phyloP scores from a whole-genome alignment of 176 grass and related monocot species.

The Elaeis guineensis region DNA sequence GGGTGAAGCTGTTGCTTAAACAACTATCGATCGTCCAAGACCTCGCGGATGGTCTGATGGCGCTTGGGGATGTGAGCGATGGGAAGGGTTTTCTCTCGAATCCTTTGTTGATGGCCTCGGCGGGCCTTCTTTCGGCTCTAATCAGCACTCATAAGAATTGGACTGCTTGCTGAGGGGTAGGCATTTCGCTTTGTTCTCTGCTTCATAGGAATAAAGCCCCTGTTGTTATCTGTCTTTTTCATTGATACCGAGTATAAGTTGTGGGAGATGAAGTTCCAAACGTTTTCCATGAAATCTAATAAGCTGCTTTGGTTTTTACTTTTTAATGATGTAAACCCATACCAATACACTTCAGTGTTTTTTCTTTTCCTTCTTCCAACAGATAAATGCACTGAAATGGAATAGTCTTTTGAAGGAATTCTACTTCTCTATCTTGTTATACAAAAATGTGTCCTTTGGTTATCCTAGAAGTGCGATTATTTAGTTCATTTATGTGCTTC shows the following conservation, averaged over 20 bases:
- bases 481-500: no score
- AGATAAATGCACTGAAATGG: no score
- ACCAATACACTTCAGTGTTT: no score
- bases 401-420: no score
- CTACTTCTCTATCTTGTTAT: no score
- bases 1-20: constrained; percentile 17
- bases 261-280: background rate
- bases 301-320: no score
- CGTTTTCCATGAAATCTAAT: no score
- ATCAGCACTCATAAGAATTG: constrained; percentile 31
- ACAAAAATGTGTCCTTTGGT: no score
- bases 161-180: constrained; percentile 15
- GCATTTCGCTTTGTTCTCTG: background rate
- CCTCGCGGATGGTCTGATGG: constrained; percentile 23
- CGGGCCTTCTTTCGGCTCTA: constrained; percentile 24
- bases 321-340: no score
- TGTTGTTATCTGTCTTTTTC: background rate
- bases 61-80: constrained; percentile 19
- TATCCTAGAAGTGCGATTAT: no score
- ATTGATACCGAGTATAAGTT: background rate
- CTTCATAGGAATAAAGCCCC: constrained; percentile 6
- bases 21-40: constrained; percentile 20
- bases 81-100: constrained; percentile 15
- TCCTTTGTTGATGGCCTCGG: constrained; percentile 21
- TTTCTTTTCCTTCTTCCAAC: no score